phyloP scores from a whole-genome alignment of 306 rosid species.

The Medicago lupulina region DNA sequence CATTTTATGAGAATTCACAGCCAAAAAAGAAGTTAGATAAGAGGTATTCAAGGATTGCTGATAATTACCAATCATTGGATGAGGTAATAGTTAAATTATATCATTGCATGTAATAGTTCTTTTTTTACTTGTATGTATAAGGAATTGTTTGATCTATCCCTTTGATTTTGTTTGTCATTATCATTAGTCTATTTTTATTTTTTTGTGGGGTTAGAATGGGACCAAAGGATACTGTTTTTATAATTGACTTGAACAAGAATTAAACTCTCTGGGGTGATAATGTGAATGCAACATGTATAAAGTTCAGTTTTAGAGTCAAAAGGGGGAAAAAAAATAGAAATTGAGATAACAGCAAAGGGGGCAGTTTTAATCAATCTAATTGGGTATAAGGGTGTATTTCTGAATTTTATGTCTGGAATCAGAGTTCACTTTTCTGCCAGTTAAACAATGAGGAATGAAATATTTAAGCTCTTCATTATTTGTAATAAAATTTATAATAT shows the following conservation, averaged over 20 bases:
- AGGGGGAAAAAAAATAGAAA: background rate
- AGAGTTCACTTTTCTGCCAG: conserved; percentile 13
- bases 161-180: conserved; percentile 35
- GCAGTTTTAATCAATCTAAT: conserved; percentile 26
- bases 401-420: conserved; percentile 25
- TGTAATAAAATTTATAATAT: background rate
- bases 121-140: conserved; percentile 1
- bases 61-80: conserved; percentile 76
- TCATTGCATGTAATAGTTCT: conserved; percentile 33
- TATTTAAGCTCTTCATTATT: conserved; percentile 30
- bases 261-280: background rate
- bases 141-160: conserved; percentile 20
- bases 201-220: conserved; percentile 22
- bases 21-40: conserved; percentile 59
- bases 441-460: background rate
- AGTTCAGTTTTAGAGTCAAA: background rate
- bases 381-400: conserved; percentile 10
- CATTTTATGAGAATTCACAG: conserved; percentile 50
- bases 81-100: conserved; percentile 63
- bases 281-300: conserved; percentile 35
- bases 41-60: conserved; percentile 76
- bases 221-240: conserved; percentile 13
- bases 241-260: conserved; percentile 33
- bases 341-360: background rate
- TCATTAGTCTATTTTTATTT: conserved; percentile 31